phyloP scores from a whole-genome alignment of 306 rosid species.

The Cucumis melo region DNA sequence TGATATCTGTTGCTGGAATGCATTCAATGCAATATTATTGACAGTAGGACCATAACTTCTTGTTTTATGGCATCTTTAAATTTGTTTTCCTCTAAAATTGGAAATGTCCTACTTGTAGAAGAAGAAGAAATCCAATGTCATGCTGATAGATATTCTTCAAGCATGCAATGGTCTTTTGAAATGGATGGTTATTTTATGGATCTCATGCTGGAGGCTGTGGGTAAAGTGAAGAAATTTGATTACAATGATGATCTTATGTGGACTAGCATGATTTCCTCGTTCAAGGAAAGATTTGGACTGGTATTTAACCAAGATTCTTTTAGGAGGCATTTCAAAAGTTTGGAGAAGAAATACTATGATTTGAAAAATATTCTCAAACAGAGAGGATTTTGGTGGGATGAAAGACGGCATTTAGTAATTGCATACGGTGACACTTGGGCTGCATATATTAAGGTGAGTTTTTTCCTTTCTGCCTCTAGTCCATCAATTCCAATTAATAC shows the following conservation, averaged over 20 bases:
- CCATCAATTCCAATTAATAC: not conserved
- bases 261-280: conserved; percentile 19
- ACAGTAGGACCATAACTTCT: not conserved
- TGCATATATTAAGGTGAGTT: conserved; percentile 33
- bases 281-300: conserved; percentile 37
- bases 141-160: conserved; percentile 14
- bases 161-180: conserved; percentile 34
- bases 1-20: not conserved
- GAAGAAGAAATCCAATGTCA: conserved; percentile 22
- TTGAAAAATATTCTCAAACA: conserved; percentile 32
- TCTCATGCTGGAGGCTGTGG: conserved; percentile 27
- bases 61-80: not conserved
- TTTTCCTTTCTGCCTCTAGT: conserved; percentile 9
- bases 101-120: conserved; percentile 13
- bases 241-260: conserved; percentile 18
- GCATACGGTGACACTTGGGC: conserved; percentile 37
- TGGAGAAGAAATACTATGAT: conserved; percentile 31
- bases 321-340: conserved; percentile 17
- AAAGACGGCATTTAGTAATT: conserved; percentile 26
- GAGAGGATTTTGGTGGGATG: conserved; percentile 45
- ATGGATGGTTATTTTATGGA: conserved; percentile 42
- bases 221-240: conserved; percentile 22
- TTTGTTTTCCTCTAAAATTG: not conserved
- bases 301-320: conserved; percentile 20
- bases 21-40: conserved; percentile 3